These are phyloP conservation scores for Fusarium coffeatum DNA, from an alignment of 2,329 filamentous ascomycete genomes.

Conservation along the genomic window DNA sequence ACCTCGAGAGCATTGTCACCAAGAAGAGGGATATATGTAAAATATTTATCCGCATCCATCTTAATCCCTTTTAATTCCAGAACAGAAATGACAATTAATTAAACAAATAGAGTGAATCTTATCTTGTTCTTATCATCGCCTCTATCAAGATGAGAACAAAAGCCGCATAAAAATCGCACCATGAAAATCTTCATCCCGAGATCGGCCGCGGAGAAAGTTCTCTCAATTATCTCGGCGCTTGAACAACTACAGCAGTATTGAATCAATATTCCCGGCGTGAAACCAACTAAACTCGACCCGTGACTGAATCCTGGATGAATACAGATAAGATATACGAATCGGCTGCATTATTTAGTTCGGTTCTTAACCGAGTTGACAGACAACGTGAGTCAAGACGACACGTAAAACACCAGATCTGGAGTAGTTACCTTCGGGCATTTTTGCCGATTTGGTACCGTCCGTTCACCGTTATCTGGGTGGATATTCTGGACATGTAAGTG, in stretches of 20 bases:
- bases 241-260: not conserved
- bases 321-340: not conserved
- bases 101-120: not conserved
- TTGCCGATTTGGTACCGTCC: conserved; percentile 2
- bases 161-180: not conserved
- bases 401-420: conserved; percentile 25
- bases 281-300: not conserved
- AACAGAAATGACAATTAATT: not conserved
- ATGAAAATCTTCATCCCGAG: not conserved
- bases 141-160: not conserved
- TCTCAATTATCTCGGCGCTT: not conserved
- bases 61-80: not conserved
- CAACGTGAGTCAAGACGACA: conserved; percentile 31
- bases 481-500: not conserved
- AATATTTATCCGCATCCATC: not conserved
- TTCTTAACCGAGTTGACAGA: not conserved
- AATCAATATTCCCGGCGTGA: not conserved
- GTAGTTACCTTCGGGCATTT: not conserved
- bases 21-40: not conserved
- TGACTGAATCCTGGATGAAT: not conserved
- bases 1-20: not conserved
- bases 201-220: conserved; percentile 7
- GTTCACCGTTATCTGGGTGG: conserved; percentile 11
- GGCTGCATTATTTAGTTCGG: not conserved
- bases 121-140: not conserved